Percentiles rank a stretch among this genome's conserved stretches.
Conservation (phyloP, 2,329 filamentous ascomycete species). For the Fusarium stilboides region DNA sequence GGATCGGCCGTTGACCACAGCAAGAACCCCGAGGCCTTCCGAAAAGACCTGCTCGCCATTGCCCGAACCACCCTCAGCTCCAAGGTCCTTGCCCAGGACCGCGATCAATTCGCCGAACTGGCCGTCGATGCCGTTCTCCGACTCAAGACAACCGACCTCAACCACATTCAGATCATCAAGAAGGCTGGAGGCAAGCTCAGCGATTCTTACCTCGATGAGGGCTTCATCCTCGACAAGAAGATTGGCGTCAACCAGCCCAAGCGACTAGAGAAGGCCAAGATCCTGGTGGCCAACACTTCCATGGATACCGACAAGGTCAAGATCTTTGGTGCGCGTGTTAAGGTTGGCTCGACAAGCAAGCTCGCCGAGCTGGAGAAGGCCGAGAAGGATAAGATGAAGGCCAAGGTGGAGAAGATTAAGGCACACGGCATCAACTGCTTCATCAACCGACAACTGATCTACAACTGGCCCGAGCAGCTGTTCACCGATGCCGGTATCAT, state of each 20-base stretch:
- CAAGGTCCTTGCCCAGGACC: conserved; percentile 95
- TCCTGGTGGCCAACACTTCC: conserved; percentile 95
- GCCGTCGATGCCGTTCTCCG: conserved; percentile 93
- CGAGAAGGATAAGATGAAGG: conserved; percentile 99
- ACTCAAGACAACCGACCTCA: conserved; percentile 92
- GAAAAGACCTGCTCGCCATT: conserved; percentile 90
- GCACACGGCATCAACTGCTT: conserved; percentile 99
- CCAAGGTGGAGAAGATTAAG: conserved; percentile 99
- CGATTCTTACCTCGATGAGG: conserved; percentile 97
- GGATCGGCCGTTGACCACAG: conserved; percentile 91
- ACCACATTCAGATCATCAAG: conserved; percentile 99
- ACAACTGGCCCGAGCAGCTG: conserved; percentile 99
- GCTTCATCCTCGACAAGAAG: conserved; percentile 99
- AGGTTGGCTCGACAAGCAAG: conserved; percentile 96
- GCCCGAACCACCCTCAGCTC: conserved; percentile 96
- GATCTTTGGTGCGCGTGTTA: conserved; percentile 97
- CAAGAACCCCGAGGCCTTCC: conserved; percentile 85
- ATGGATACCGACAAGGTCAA: conserved; percentile 99
- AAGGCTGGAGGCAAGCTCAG: conserved; percentile 98
- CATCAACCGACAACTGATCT: conserved; percentile 98
- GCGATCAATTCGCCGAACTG: conserved; percentile 90
- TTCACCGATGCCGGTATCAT: conserved; percentile 98
- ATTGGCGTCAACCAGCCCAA: conserved; percentile 99
- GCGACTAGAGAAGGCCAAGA: conserved; percentile 97
- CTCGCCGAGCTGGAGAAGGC: conserved; percentile 98